Evolutionary conservation across 2,329 filamentous ascomycete species (phyloP), one percentile per base, ranked within the genome.

Genomic region (Rhinocladiella similis): DNA sequence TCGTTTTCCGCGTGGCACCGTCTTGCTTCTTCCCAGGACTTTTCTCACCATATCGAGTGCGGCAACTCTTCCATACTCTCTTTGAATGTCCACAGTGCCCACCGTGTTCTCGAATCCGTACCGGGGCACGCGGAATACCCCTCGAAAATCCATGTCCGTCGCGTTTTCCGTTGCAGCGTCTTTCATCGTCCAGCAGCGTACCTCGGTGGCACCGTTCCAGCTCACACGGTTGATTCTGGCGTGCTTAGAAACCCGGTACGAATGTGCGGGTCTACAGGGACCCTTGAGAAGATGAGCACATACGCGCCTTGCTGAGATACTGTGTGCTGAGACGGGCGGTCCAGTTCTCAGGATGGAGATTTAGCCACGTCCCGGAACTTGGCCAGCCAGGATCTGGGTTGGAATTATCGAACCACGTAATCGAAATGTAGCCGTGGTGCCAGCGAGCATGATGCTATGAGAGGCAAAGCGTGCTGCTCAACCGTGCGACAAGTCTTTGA

Each of bases 401-500:
- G 1, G 64, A 67, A 41, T 75, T 75, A 59, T 75, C 72, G 57
- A 75, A 73, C 2, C 76, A 61, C 0, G 72, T 73, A 3, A 62
- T 66, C 5, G 62, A 60, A 12, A 63, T 61, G 12, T 67, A 71
- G 12, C 54, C 38, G 19, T 61, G 46, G 6, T 54, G 65, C 53
- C 70, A 82, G 19, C 78, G 73, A 0, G 78, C 79, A 56, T 82
- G 74, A 61, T 83, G 80, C 61, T n/a, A n/a, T 83, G 80, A 72
- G 72, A 80, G 50, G 67, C 69, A 64, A 82, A 78, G 53, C 75
- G 72, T 12, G 74, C 79, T 4, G 77, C 78, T n/a, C 65, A 61
- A 9, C 74, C 76, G 12, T 68, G 63, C 1, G 71, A 73, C 5
- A 75, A 64, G 55, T 77, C 74, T 3, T 51, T 56, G 64, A 79